These are phyloP conservation scores for Aristolochia californica DNA, from an alignment of 164 flowering plant genomes.

Conservation along the genomic window DNA sequence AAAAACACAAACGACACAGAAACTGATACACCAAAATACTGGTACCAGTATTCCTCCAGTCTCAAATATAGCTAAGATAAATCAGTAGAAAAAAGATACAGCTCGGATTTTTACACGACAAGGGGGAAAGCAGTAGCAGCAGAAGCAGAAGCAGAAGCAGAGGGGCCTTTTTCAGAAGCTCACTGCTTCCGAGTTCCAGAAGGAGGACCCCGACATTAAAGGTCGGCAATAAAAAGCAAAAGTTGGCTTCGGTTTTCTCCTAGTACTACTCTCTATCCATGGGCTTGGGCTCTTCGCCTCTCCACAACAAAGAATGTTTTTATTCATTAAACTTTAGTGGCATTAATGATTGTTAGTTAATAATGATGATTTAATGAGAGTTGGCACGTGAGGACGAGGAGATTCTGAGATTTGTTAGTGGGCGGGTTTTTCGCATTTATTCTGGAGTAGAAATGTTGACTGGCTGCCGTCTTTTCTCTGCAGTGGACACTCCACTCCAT, in stretches of 20 bases:
- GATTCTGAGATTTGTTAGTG: too few relatives aligned
- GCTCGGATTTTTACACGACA: conserved; percentile 1
- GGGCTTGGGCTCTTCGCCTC: background rate
- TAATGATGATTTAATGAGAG: background rate
- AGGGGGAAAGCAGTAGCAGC: background rate
- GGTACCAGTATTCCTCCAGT: background rate
- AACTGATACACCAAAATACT: background rate
- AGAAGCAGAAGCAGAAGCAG: background rate
- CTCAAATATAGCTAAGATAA: conserved; percentile 1
- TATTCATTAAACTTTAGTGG: background rate
- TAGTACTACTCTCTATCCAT: background rate
- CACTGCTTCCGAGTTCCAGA: background rate
- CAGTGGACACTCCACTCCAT: background rate
- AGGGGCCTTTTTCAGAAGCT: background rate
- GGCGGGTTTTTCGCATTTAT: background rate
- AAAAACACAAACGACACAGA: background rate
- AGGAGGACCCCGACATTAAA: too few relatives aligned
- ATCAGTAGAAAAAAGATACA: too few relatives aligned
- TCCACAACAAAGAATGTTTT: background rate
- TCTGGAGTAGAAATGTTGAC: conserved; percentile 1
- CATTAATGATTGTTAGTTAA: background rate
- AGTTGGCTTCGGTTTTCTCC: conserved; percentile 3
- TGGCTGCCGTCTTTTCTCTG: background rate
- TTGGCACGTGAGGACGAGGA: too few relatives aligned
- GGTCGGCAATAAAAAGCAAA: conserved; percentile 7